These are phyloP conservation scores for Plasmodium blacklocki DNA, from an alignment of 169 alveolate species.

Conservation along the genomic window DNA sequence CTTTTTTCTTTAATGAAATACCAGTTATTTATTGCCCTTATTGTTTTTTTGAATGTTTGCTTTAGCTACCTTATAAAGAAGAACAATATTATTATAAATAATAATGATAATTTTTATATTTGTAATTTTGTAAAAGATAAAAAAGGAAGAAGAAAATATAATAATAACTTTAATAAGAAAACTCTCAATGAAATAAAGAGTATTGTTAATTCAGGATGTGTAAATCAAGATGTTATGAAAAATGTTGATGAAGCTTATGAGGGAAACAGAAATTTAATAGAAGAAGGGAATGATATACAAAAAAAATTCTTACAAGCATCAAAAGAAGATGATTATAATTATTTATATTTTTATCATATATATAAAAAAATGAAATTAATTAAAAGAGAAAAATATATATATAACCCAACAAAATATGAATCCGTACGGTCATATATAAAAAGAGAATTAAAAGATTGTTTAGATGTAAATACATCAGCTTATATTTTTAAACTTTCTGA, in stretches of 20 bases:
- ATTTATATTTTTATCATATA: constrained; percentile 62
- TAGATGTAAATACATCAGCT: constrained; percentile 54
- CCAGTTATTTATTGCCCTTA: constrained; percentile 14
- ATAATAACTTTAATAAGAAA: neutral
- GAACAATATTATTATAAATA: constrained; percentile 3
- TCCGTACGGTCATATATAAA: constrained; percentile 54
- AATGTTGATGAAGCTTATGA: neutral
- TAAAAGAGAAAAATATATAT: constrained; percentile 47
- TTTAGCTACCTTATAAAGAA: constrained; percentile 28
- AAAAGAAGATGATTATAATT: constrained; percentile 54
- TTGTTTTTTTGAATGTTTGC: constrained; percentile 21
- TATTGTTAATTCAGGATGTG: neutral
- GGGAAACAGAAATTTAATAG: neutral
- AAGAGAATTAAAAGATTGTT: constrained; percentile 63
- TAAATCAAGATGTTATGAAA: neutral
- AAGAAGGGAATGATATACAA: neutral
- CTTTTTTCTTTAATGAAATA: constrained; percentile 48
- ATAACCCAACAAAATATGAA: constrained; percentile 62
- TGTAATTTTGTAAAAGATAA: neutral
- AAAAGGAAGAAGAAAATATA: neutral
- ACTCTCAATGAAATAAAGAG: neutral
- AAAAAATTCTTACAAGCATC: constrained; percentile 36
- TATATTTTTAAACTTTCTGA: constrained; percentile 54
- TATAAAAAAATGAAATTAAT: constrained; percentile 48
- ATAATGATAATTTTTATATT: neutral